A percentile compares a stretch with the other conserved stretches of the same genome.
Conservation (phyloP, 208 protist species). For the Acanthamoeba sp. region DNA sequence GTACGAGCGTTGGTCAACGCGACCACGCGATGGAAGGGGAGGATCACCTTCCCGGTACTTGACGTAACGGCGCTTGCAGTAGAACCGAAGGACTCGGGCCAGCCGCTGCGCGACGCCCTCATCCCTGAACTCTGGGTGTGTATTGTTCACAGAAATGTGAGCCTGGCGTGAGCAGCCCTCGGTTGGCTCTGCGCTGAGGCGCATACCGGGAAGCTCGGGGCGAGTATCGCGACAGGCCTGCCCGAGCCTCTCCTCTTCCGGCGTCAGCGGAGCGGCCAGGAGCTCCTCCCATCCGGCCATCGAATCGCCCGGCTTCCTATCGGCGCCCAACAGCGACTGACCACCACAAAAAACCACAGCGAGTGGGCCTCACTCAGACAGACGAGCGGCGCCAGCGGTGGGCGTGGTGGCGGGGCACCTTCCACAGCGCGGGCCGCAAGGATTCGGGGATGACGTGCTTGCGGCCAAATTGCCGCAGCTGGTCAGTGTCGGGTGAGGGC, state of each 20-base stretch:
- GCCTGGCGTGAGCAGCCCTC: too few species aligned
- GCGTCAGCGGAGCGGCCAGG: not conserved
- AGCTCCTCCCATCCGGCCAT: constrained; percentile 42
- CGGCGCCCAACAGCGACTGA: not conserved
- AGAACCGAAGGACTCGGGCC: constrained; percentile 2
- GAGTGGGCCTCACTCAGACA: too few species aligned
- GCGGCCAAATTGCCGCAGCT: not conserved
- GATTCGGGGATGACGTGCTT: not conserved
- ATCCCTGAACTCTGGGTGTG: not conserved
- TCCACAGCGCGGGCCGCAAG: not conserved
- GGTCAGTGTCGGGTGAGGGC: not conserved
- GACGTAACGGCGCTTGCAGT: constrained; percentile 37
- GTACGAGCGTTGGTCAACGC: too few species aligned
- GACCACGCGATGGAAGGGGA: too few species aligned
- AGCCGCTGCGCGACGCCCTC: not conserved
- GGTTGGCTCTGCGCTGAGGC: not conserved
- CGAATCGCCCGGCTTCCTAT: constrained; percentile 14
- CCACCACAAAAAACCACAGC: too few species aligned
- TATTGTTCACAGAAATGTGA: too few species aligned
- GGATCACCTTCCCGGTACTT: not conserved
- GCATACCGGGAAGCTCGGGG: constrained; percentile 16
- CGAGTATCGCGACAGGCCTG: not conserved
- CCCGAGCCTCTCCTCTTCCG: constrained; percentile 19
- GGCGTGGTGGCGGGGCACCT: not conserved
- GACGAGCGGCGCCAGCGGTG: too few species aligned